These are phyloP conservation scores for Musa schizocarpa DNA, from an alignment of 176 grass and related monocot species.

Conservation along the genomic window DNA sequence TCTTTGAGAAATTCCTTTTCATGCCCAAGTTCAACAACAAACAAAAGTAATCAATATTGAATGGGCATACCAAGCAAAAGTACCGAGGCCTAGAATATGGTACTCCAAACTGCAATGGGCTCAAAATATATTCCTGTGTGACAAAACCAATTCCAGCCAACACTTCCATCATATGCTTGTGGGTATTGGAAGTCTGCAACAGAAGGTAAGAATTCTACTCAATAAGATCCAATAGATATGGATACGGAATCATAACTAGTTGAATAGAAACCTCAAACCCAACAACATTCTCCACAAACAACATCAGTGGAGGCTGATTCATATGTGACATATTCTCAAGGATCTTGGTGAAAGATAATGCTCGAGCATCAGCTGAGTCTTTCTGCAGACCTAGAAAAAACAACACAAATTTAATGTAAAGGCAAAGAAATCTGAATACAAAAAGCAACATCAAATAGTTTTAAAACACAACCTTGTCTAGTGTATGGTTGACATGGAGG, in stretches of 20 bases:
- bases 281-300: slow-evolving; percentile 94
- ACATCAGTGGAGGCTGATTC: slow-evolving; percentile 58
- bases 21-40: neutral
- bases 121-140: slow-evolving; percentile 85
- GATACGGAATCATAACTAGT: neutral
- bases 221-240: neutral
- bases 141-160: slow-evolving; percentile 63
- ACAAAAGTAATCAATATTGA: neutral
- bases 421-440: neutral
- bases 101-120: slow-evolving; percentile 79
- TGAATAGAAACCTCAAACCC: slow-evolving; percentile 79
- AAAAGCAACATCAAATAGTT: slow-evolving; percentile 2
- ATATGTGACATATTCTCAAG: slow-evolving; percentile 70
- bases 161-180: slow-evolving; percentile 63
- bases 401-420: neutral
- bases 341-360: slow-evolving; percentile 92
- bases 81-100: slow-evolving; percentile 99
- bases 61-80: slow-evolving; percentile 69
- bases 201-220: neutral
- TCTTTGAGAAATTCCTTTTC: neutral
- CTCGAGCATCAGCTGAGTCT: slow-evolving; percentile 88
- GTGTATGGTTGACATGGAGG: slow-evolving; percentile 99
- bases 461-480: slow-evolving; percentile 60
- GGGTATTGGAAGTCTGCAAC: slow-evolving; percentile 80
- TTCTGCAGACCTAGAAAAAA: slow-evolving; percentile 76